Base-by-base conservation (phyloP, 108 stramenopile genomes). In the Nitzschia putrida region DNA sequence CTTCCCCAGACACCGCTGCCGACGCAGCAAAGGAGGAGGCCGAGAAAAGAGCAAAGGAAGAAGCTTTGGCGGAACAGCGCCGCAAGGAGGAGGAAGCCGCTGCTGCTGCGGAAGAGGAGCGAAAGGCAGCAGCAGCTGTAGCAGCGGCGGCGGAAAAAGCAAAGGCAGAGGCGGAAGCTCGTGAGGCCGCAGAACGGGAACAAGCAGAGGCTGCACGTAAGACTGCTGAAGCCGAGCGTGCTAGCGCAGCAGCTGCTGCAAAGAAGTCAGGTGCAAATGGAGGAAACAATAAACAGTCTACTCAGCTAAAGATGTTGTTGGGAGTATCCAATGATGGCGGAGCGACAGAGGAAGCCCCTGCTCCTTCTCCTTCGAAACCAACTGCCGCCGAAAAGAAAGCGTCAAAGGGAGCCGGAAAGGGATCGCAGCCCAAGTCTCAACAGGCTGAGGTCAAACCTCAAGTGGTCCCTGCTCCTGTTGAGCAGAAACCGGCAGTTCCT, bases 291-390 rank as follows among this genome's bases (percentile, higher is more conserved):
- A 71, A 88, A 64, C 87, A 89, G 14, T 83, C 82, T 23, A 76
- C 67, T 16, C 90, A 91, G 63, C 68, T 94, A 64, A 94, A 94
- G 68, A 90, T 94, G 89, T 88, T 94, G 88, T 89, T 94, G 43
- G 93, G 93, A 4, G 68, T 94, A 38, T 69, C 82, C 5, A 66
- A 37, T 39, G 80, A 57, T 66, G 41, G 66, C 20, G 55, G 57
- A n/a, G 73, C 51, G 23, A 54, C 40, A 53, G 41, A 41, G 34
- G 58, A 57, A n/a, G 47, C 73, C 63, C 40, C 52, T 26, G 74
- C 29, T 43, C 43, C 53, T 11, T 71, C 56, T 50, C 69, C 74
- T 53, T 54, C 68, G 39, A 34, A 72, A 53, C 26, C 50, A 8
- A 24, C 52, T 42, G 41, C 42, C 16, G 12, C n/a, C 22, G 61